A percentile compares a stretch with the other conserved stretches of the same genome.
Conservation (phyloP, 2,329 filamentous ascomycete genomes). For the Hypoxylon sp. region DNA sequence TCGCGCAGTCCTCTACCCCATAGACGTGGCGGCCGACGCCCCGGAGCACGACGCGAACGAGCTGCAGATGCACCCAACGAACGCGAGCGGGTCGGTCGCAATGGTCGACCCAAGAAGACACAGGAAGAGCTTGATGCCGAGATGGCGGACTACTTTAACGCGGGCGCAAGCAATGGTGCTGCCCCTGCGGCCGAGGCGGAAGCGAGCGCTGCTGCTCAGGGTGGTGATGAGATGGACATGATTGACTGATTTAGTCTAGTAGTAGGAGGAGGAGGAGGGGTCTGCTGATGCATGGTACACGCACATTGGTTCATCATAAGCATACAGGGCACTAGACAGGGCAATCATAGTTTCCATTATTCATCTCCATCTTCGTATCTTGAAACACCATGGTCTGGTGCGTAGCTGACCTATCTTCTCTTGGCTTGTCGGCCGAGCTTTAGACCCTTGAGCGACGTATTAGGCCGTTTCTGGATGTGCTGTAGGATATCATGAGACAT, state of each 20-base stretch:
- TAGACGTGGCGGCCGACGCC: constrained; percentile 63
- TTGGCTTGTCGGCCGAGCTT: not conserved
- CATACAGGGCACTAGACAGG: constrained; percentile 12
- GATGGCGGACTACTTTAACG: constrained; percentile 93
- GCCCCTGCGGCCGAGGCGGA: constrained; percentile 56
- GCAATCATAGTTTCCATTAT: constrained; percentile 21
- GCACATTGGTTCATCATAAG: constrained; percentile 4
- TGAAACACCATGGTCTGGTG: not conserved
- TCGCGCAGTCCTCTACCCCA: constrained; percentile 73
- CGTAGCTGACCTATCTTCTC: not conserved
- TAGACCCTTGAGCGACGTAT: not conserved
- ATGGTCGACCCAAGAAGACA: constrained; percentile 82
- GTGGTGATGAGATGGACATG: constrained; percentile 77
- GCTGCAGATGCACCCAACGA: constrained; percentile 53
- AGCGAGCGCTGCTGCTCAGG: constrained; percentile 44
- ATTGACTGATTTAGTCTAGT: constrained; percentile 68
- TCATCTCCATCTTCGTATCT: constrained; percentile 1
- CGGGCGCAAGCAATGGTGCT: constrained; percentile 57
- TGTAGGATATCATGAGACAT: not conserved
- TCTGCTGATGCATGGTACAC: constrained; percentile 7
- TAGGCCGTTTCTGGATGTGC: not conserved
- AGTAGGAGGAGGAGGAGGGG: not conserved
- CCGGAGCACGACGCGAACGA: constrained; percentile 64
- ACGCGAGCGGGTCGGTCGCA: constrained; percentile 62
- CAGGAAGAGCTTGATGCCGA: constrained; percentile 95